Conservation (phyloP, 2,329 filamentous ascomycete genomes). For the Microthyrium microscopicum region DNA sequence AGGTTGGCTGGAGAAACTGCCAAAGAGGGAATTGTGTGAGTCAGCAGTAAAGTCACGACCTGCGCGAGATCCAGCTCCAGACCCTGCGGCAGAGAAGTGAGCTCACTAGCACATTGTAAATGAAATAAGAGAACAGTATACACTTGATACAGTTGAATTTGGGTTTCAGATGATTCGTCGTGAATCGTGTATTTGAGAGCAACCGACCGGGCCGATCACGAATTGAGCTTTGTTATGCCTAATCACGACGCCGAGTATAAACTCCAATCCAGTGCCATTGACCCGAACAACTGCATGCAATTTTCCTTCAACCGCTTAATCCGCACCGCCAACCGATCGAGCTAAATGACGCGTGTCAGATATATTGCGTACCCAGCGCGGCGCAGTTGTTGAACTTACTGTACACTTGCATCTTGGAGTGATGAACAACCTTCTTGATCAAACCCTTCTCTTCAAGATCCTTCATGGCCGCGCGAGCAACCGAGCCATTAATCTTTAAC, state of each 20-base stretch:
- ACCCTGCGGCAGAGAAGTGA: slow-evolving; percentile 16
- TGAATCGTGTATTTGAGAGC: no score
- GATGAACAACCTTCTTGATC: slow-evolving; percentile 93
- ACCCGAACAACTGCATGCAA: not conserved
- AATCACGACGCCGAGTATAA: no score
- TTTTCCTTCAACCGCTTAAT: slow-evolving; percentile 13
- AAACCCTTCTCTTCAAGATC: slow-evolving; percentile 96
- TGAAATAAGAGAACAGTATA: not conserved
- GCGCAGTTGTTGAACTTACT: slow-evolving; percentile 37
- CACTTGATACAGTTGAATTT: no score
- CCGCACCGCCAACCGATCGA: slow-evolving; percentile 20
- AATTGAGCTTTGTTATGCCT: no score
- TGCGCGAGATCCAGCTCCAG: no score
- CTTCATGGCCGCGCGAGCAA: slow-evolving; percentile 74
- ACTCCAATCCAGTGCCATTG: not conserved
- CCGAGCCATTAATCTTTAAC: slow-evolving; percentile 98
- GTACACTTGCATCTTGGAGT: slow-evolving; percentile 98
- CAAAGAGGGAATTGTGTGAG: slow-evolving; percentile 50
- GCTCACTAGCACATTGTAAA: slow-evolving; percentile 8
- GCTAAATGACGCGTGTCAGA: slow-evolving; percentile 12
- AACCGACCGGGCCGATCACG: no score
- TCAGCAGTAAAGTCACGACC: slow-evolving; percentile 50
- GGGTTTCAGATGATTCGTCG: no score
- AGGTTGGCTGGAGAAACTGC: slow-evolving; percentile 41
- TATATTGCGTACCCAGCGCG: not conserved